Evolutionary conservation across 495 filamentous ascomycete species (phyloP).

Genomic region (Neurospora terricola): DNA sequence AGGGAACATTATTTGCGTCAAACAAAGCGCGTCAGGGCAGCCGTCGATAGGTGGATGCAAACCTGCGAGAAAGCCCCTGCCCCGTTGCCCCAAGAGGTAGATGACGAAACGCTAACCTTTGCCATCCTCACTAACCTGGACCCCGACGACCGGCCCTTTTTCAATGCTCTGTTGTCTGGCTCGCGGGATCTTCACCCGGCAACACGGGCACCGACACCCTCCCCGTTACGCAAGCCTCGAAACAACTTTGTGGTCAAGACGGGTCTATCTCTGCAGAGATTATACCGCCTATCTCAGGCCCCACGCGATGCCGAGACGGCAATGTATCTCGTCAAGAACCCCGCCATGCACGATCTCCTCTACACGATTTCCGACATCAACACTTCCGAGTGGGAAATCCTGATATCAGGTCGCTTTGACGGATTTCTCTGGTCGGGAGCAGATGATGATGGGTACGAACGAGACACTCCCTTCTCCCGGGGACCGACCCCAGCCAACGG

Average conservation of each 20-base stretch:
- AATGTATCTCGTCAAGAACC: slow-evolving; percentile 82
- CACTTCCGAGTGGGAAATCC: slow-evolving; percentile 87
- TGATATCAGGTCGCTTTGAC: slow-evolving; percentile 92
- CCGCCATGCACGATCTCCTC: slow-evolving; percentile 71
- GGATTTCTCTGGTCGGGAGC: slow-evolving; percentile 95
- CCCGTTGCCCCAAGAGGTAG: slow-evolving; percentile 71
- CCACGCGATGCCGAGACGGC: slow-evolving; percentile 80
- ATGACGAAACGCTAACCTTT: slow-evolving; percentile 87
- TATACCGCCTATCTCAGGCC: slow-evolving; percentile 61
- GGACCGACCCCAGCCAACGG: slow-evolving; percentile 42
- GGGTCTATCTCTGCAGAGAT: slow-evolving; percentile 65
- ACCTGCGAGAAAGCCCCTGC: slow-evolving; percentile 61
- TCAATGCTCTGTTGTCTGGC: slow-evolving; percentile 68
- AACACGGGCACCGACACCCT: slow-evolving; percentile 44
- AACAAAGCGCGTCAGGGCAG: slow-evolving; percentile 71
- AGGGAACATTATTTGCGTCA: slow-evolving; percentile 81
- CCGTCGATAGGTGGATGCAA: slow-evolving; percentile 78
- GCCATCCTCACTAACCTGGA: slow-evolving; percentile 84
- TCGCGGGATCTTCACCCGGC: slow-evolving; percentile 47
- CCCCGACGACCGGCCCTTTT: slow-evolving; percentile 60
- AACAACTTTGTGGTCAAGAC: slow-evolving; percentile 62
- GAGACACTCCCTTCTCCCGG: slow-evolving; percentile 32
- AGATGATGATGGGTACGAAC: slow-evolving; percentile 42
- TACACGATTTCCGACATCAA: slow-evolving; percentile 80
- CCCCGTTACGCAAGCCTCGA: slow-evolving; percentile 37